A percentile compares a stretch with the other conserved stretches of the same genome.
phyloP scores from a whole-genome alignment of 805 yeast species.

The Ogataea henricii region DNA sequence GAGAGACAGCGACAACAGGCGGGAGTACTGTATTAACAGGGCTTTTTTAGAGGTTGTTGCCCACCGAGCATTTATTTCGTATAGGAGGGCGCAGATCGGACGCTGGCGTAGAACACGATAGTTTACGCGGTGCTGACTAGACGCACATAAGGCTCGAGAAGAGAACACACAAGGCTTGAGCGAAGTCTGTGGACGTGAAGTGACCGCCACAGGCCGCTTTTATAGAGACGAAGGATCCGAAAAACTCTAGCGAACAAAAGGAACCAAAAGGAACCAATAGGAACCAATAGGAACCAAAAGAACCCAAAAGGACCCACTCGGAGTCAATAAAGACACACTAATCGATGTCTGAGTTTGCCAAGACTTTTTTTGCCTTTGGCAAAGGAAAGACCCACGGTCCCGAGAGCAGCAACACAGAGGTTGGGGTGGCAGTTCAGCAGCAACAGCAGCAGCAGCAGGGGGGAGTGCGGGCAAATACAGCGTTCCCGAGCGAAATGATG shows the following conservation, averaged over 20 bases:
- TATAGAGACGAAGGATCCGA: not conserved
- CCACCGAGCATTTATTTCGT: conserved; percentile 1
- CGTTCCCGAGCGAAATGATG: conserved; percentile 39
- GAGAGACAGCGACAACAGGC: not conserved
- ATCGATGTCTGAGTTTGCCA: conserved; percentile 43
- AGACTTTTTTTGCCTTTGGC: conserved; percentile 40
- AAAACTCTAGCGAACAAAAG: too few species aligned
- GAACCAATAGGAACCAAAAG: too few species aligned
- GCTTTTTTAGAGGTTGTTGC: not conserved
- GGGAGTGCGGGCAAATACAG: conserved; percentile 12
- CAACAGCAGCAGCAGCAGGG: conserved; percentile 2
- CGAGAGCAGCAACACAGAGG: conserved; percentile 7
- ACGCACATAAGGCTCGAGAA: not conserved
- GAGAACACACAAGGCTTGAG: not conserved
- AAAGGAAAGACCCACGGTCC: conserved; percentile 19
- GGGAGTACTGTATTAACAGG: not conserved
- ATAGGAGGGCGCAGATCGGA: not conserved
- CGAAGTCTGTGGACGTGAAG: not conserved
- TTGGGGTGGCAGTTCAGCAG: not conserved
- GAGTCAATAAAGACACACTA: not conserved
- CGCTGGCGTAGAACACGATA: not conserved
- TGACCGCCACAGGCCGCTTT: not conserved
- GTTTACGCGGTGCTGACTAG: not conserved
- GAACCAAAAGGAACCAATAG: too few species aligned
- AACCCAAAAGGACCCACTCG: too few species aligned